Conservation (phyloP, 371 early-diverging fungal species). For the Mucor sp. region DNA sequence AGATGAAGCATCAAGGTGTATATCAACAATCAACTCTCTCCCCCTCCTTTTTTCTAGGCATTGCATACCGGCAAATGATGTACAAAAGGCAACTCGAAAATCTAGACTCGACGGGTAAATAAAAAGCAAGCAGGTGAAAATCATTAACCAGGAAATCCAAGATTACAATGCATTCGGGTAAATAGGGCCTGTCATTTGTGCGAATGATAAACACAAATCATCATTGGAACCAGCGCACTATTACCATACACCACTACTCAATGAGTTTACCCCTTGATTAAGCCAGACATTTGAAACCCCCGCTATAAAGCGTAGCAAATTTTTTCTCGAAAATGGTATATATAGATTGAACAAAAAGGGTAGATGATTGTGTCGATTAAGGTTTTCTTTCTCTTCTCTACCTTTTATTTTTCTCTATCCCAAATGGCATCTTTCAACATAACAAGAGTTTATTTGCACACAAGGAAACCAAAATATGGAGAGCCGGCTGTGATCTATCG, state of each 20-base stretch:
- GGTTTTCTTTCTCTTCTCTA: neutral
- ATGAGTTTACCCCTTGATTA: neutral
- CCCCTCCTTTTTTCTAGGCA: neutral
- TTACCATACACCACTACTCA: too few relatives aligned
- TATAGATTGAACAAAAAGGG: neutral
- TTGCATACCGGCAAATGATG: neutral
- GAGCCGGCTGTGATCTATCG: neutral
- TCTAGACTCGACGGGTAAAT: neutral
- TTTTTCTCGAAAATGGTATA: neutral
- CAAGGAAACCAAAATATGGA: neutral
- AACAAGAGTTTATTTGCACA: constrained; percentile 8
- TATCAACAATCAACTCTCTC: neutral
- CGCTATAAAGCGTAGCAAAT: neutral
- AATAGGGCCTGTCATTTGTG: neutral
- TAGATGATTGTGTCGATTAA: neutral
- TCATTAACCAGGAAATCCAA: neutral
- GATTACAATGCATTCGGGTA: neutral
- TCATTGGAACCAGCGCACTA: neutral
- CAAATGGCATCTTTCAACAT: constrained; percentile 7
- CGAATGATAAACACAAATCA: neutral
- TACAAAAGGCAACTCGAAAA: neutral
- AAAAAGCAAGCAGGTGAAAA: neutral
- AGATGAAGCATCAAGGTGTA: neutral
- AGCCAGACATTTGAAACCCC: neutral
- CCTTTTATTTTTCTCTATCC: neutral